Base-by-base conservation (phyloP, 495 filamentous ascomycete genomes). In the Xylaria cubensis region DNA sequence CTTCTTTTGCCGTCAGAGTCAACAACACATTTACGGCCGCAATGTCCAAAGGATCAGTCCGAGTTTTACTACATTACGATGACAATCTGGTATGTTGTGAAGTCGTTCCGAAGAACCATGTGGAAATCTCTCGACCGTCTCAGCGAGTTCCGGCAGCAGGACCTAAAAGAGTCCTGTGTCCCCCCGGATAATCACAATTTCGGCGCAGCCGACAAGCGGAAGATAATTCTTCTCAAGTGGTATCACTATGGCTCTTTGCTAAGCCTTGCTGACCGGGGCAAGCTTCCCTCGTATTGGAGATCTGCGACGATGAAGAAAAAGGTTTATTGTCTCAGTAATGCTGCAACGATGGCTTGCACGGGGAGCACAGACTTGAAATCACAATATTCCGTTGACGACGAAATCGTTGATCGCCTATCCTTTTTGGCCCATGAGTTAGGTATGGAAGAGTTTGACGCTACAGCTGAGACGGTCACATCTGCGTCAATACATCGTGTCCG, bases 31-130 rank as follows among this genome's bases (percentile, higher is more conserved):
- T n/a, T 36, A 36, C 12, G 15, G 26, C 55, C 13, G 26, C 55
- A 59, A 59, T 59, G 6, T 59, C 8, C 29, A n/a, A 36, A 15
- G 7, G 56, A 59, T n/a, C 65, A 69, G 15, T 73, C 71, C 6
- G 68, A 64, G 29, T 69, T 56, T 34, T 73, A 73, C 71, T 73
- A 73, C 39, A 62, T 73, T 10, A 73, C 64, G 44, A 73, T 73
- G 32, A 73, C 71, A 4, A 46, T 73, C 7, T 73, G 71, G 71
- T 73, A 73, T 12, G 56, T 73, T 2, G 56, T 64, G 15, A 63
- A 73, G 42, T 29, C 42, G n/a, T 69, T 69, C 58, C 7, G 32
- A 7, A 56, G 55, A 24, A 56, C 44, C 1, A 19, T 6, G 17
- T 73, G 65, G 71, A 56, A 69, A 6, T 69, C 64, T 64, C 29